Base-by-base conservation (phyloP, 176 grass and related monocot species). In the Zea luxurians region DNA sequence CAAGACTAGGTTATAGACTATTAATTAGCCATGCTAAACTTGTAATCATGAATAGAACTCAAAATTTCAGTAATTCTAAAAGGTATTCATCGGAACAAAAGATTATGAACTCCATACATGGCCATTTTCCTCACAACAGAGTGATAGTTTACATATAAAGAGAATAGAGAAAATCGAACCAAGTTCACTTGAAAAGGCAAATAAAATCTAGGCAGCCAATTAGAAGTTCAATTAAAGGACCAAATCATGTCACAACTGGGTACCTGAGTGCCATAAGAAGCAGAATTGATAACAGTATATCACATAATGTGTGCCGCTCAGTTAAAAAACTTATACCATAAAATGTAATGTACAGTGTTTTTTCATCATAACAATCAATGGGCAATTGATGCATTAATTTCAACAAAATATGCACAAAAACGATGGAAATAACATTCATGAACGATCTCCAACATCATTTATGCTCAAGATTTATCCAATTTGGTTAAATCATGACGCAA, bases 321-420 rank as follows among this genome's bases (percentile, higher is more conserved):
- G 70, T 80, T 6, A 5, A 21, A 75, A 66, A 37, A 6, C 52
- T 54, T 43, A 75, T 64, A 85, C 27, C 12, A 20, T 52, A 40
- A 46, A 48, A 71, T 27, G 27, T 71, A 55, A n/a, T 2, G 12
- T 34, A 20, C 48, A 73, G 20, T 16, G 21, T 0, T 79, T 36
- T 34, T 45, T 27, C 16, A 63, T 55, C 41, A 21, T 64, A 70
- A 40, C 8, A 10, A 74, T 69, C 17, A 46, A 20, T 7, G 41
- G 13, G 18, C 4, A 0, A 75, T 69, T 36, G 45, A 10, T 57
- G 81, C 21, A 62, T 16, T 58, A 43, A 2, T 78, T 72, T 83
- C 15, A 61, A 83, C 68, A 77, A 15, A 47, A 58, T 80, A 84
- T 38, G 48, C 10, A 49, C 5, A 65, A 3, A 12, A 84, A 36